Evolutionary conservation across 106 monocot species (phyloP), one percentile per base, ranked within the genome.

Genomic region (Dendrobium chrysotoxum): DNA sequence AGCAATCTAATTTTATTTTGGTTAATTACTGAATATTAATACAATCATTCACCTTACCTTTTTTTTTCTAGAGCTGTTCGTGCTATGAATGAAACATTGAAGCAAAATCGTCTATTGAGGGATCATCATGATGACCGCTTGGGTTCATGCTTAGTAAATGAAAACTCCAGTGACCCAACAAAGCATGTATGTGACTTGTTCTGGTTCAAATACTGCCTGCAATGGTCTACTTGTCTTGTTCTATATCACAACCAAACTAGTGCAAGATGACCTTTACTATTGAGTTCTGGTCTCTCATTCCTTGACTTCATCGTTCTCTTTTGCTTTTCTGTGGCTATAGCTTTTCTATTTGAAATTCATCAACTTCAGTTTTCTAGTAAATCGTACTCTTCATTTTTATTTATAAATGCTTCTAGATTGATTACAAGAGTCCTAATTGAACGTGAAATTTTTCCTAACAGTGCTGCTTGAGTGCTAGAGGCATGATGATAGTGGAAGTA

Each of bases 11-110:
- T 31, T 30, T 70, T 31, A 70, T 28, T 70, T 9, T 70, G 11
- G 31, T 70, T 70, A 64, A 26, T 23, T n/a, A 35, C 61, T 35
- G 13, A 13, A 31, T 15, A 35, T 70, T 13, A 30, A 70, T 70
- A 35, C 20, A 74, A 39, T 40, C 40, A 5, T 74, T 42, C 21
- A 26, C 76, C 4, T 23, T 26, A 13, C n/a, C 12, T 15, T 44
- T 81, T 40, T 82, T 8, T 79, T 58, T 61, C 10, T 81, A 98
- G 97, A 84, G 97, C 89, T 84, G 97, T 98, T 75, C 86, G 92
- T 68, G 87, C 90, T 80, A 98, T 98, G 94, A 98, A 89, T 82
- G 97, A 94, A 85, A 88, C 90, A 82, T 39, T 94, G 47, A 97
- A 97, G 85, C 92, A 94, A 91, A 90, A 91, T 79, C 92, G 90